Evolutionary conservation across 495 filamentous ascomycete species (phyloP), one percentile per base, ranked within the genome.

Genomic region (Letharia lupina): DNA sequence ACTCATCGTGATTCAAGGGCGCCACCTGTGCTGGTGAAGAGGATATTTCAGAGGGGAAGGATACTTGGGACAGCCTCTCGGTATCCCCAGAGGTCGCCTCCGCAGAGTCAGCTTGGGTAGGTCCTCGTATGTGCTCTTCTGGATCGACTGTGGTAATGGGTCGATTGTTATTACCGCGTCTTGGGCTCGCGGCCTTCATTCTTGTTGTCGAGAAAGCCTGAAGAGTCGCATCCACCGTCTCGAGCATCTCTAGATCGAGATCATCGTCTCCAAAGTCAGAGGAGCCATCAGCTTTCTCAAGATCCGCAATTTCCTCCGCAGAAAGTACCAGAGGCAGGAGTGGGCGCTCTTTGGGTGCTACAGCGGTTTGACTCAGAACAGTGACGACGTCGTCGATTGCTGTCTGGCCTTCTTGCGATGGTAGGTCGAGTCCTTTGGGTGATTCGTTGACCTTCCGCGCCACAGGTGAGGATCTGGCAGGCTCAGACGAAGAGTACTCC

Each of bases 251-350:
- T 45, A 81, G 73, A 70, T 83, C 83, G 31, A 88, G 75, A 69
- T 85, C 83, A 62, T 83, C 86, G 64, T 85, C 86, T 62, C 80
- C 86, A 73, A 83, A 86, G 37, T 87, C 82, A 20, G 83, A 86
- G 15, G 81, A 84, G 48, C 67, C 42, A 50, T 58, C 63, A 60
- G 42, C 52, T 48, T 65, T 48, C 41, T 56, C 58, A 18, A 64
- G 31, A 33, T 65, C 44, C 33, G 50, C 58, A 10, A 50, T 57
- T 35, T 71, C 64, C 23, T 48, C 37, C 20, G 44, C 45, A 37
- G 63, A 40, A 16, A 64, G 41, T 18, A 57, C 50, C 20, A 50
- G 41, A n/a, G 64, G 35, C 33, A 15, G 33, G 48, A 31, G n/a
- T 5, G 33, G 28, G 37, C n/a, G 47, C 35, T 33, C 45, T 41